These are phyloP conservation scores for Naganishia vaughanmartiniae DNA, from an alignment of 768 basidiomycete species.

Conservation along the genomic window DNA sequence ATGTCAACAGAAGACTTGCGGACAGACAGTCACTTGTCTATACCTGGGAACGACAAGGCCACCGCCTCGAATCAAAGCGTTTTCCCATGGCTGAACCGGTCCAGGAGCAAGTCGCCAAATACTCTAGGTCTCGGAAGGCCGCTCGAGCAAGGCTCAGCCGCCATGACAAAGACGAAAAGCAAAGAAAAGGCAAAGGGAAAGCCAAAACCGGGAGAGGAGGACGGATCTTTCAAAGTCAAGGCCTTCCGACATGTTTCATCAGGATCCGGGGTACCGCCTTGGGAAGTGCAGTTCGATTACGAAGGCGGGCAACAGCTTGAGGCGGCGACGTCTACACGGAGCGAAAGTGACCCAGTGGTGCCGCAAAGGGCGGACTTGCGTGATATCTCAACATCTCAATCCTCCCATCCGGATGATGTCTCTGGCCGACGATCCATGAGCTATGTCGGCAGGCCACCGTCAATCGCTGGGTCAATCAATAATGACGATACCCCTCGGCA, in stretches of 20 bases:
- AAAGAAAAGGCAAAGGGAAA: slow-evolving; percentile 13
- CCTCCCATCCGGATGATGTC: neutral
- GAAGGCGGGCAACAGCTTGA: neutral
- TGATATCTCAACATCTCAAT: neutral
- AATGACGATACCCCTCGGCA: slow-evolving; percentile 20
- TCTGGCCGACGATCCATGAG: neutral
- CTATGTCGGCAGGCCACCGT: slow-evolving; percentile 16
- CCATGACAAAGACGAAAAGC: slow-evolving; percentile 16
- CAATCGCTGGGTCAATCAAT: slow-evolving; percentile 10
- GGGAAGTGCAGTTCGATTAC: slow-evolving; percentile 20
- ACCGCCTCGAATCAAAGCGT: slow-evolving; percentile 11
- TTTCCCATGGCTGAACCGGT: slow-evolving; percentile 20
- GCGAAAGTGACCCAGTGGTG: slow-evolving; percentile 2
- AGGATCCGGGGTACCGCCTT: slow-evolving; percentile 24
- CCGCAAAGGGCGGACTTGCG: neutral
- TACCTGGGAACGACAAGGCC: neutral
- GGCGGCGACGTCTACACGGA: neutral
- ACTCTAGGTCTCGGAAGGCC: slow-evolving; percentile 1
- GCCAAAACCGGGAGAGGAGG: slow-evolving; percentile 14
- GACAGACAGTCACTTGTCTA: slow-evolving; percentile 6
- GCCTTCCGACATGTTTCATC: slow-evolving; percentile 30
- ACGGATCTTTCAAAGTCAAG: slow-evolving; percentile 23
- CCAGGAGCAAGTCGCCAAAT: slow-evolving; percentile 16
- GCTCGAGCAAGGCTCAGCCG: neutral
- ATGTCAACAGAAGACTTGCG: neutral